A percentile compares a stretch with the other conserved stretches of the same genome.
Conservation (phyloP, 805 yeast genomes). For the Sugiyamaella lignohabitans region DNA sequence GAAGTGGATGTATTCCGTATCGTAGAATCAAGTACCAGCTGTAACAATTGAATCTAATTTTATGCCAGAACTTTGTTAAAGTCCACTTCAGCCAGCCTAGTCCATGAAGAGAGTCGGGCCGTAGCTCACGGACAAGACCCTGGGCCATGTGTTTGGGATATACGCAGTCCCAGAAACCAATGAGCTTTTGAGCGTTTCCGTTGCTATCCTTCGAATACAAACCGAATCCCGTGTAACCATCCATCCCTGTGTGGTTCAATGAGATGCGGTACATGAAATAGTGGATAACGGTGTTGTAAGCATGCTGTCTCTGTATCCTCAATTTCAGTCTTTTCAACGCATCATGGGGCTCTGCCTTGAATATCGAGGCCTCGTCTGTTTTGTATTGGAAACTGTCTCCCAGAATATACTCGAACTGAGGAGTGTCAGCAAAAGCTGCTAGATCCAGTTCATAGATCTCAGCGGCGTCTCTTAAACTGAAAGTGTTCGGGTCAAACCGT, state of each 20-base stretch:
- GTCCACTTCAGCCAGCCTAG: conserved; percentile 5
- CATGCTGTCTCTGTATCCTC: neutral
- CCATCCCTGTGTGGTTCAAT: neutral
- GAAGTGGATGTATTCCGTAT: conserved; percentile 4
- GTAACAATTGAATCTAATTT: neutral
- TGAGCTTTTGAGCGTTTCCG: neutral
- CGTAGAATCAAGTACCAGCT: neutral
- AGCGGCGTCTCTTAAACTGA: neutral
- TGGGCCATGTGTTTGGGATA: conserved; percentile 1
- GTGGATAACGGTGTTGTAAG: neutral
- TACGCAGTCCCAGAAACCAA: neutral
- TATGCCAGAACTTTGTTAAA: neutral
- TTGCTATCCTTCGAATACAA: neutral
- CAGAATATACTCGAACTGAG: neutral
- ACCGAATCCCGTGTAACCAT: neutral
- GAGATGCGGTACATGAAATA: neutral
- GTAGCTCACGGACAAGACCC: neutral
- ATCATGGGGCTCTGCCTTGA: neutral
- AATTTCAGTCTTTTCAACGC: neutral
- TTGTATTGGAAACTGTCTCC: neutral
- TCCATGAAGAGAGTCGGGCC: conserved; percentile 1
- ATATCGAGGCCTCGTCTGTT: neutral
- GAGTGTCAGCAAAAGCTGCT: neutral
- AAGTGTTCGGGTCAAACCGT: neutral
- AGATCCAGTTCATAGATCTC: neutral